Base-by-base conservation (phyloP, 257 asterid species). In the Galeopsis tetrahit region DNA sequence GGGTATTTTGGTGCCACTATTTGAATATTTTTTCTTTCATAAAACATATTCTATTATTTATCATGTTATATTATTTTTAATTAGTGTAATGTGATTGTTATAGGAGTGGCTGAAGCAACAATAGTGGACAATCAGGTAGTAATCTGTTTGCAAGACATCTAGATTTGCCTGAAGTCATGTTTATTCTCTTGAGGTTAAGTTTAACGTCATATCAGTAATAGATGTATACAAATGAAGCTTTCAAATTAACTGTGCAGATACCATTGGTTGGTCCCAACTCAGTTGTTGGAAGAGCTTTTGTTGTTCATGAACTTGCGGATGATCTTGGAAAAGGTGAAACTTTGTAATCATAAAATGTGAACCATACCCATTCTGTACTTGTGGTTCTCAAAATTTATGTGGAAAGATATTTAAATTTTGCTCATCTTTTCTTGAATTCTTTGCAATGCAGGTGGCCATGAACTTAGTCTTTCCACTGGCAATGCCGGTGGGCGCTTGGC, bases 401-500 rank as follows among this genome's bases (percentile, higher is more conserved):
- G 5, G 48, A 21, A 21, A 0, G 28, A 21, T 21, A 44, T 67
- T 42, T 8, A 42, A 42, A 42, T 53, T 40, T 70, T 56, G 21
- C 52, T 38, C 40, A 63, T 52, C 38, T 65, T 7, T 15, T 40
- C 35, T 35, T 67, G 34, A 17, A 48, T 80, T 33, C 28, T 73
- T 55, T 44, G 44, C 21, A 15, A 33, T 81, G 59, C 78, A 93
- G 98, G 97, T 69, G 97, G 98, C 58, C 98, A 93, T 53, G 97
- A 93, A 79, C 98, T 93, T 71, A 93, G 98, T 70, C 96, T 93
- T 58, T 56, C 81, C 71, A 90, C 98, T 38, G 98, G 98, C 61
- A 93, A 93, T 83, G 98, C 98, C 11, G 98, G 98, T 49, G 98
- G 98, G 67, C 85, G 98, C 77, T 80, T 93, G 86, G 98, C 98